A percentile compares a stretch with the other conserved stretches of the same genome.
phyloP scores from a whole-genome alignment of 2,329 filamentous ascomycete species.

The Fusarium citri region DNA sequence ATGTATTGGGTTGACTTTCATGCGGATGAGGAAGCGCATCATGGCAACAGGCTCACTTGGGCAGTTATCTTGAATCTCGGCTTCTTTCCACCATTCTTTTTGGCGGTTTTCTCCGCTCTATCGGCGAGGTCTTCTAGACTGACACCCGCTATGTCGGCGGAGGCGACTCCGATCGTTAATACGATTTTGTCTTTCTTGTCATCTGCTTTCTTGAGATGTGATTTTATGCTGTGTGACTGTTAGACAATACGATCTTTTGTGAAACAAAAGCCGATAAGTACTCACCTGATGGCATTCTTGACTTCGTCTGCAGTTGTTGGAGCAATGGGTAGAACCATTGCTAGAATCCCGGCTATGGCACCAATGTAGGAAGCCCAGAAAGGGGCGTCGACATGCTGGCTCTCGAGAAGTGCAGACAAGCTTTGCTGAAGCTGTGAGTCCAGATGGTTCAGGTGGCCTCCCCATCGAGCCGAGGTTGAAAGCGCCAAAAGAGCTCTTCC shows the following conservation, averaged over 20 bases:
- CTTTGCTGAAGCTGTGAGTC: slow-evolving; percentile 59
- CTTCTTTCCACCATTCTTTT: slow-evolving; percentile 49
- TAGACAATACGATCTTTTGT: slow-evolving; percentile 15
- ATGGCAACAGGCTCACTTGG: slow-evolving; percentile 44
- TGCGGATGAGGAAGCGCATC: slow-evolving; percentile 32
- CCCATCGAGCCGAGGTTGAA: slow-evolving; percentile 79
- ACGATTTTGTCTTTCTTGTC: slow-evolving; percentile 53
- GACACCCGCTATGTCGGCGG: slow-evolving; percentile 47
- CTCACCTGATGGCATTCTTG: slow-evolving; percentile 55
- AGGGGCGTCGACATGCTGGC: slow-evolving; percentile 52
- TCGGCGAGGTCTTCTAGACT: slow-evolving; percentile 51
- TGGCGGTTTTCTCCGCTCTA: slow-evolving; percentile 51
- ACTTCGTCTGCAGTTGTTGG: slow-evolving; percentile 54
- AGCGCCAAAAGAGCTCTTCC: slow-evolving; percentile 78
- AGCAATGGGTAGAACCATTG: slow-evolving; percentile 55
- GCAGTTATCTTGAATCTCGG: slow-evolving; percentile 51
- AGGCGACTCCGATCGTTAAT: slow-evolving; percentile 52
- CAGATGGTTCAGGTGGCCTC: slow-evolving; percentile 65
- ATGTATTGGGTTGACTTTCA: slow-evolving; percentile 27
- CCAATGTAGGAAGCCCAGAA: slow-evolving; percentile 69
- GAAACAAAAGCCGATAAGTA: not conserved
- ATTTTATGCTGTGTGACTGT: slow-evolving; percentile 48
- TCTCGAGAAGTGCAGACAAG: slow-evolving; percentile 57
- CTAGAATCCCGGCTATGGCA: slow-evolving; percentile 58
- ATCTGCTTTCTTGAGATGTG: slow-evolving; percentile 44